Conservation (phyloP, 805 yeast genomes). For the Pichia kluyveri region DNA sequence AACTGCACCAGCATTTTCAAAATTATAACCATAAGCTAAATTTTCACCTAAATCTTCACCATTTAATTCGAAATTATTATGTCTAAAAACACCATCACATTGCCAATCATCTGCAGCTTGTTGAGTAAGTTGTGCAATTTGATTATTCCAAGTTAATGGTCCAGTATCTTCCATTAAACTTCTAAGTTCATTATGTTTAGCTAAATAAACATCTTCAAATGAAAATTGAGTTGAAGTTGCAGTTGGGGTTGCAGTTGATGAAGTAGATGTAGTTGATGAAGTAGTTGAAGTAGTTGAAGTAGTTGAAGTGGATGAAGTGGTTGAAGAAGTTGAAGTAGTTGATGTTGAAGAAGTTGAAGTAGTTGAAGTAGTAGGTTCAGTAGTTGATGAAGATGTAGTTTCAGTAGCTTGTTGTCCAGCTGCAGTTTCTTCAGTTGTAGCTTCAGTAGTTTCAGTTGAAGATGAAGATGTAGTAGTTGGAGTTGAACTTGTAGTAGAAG, state of each 20-base stretch:
- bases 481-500: too few relatives aligned
- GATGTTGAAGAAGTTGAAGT: slow-evolving; percentile 12
- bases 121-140: slow-evolving; percentile 46
- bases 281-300: slow-evolving; percentile 8
- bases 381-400: slow-evolving; percentile 2
- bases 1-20: slow-evolving; percentile 42
- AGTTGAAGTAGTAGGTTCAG: neutral
- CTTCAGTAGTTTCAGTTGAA: neutral
- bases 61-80: slow-evolving; percentile 44
- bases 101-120: slow-evolving; percentile 44
- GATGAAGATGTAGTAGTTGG: neutral
- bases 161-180: slow-evolving; percentile 39
- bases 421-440: neutral
- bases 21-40: slow-evolving; percentile 63
- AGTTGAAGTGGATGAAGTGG: slow-evolving; percentile 2
- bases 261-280: slow-evolving; percentile 11
- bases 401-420: neutral
- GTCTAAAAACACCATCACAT: slow-evolving; percentile 50
- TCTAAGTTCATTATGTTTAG: slow-evolving; percentile 54
- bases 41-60: slow-evolving; percentile 60
- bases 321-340: neutral
- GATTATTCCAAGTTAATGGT: slow-evolving; percentile 45
- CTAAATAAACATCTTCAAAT: slow-evolving; percentile 39
- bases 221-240: slow-evolving; percentile 13
- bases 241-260: slow-evolving; percentile 5